Percentiles rank a stretch among this genome's conserved stretches.
Conservation (phyloP, 306 rosid species). For the Pyrus bretschneideri region DNA sequence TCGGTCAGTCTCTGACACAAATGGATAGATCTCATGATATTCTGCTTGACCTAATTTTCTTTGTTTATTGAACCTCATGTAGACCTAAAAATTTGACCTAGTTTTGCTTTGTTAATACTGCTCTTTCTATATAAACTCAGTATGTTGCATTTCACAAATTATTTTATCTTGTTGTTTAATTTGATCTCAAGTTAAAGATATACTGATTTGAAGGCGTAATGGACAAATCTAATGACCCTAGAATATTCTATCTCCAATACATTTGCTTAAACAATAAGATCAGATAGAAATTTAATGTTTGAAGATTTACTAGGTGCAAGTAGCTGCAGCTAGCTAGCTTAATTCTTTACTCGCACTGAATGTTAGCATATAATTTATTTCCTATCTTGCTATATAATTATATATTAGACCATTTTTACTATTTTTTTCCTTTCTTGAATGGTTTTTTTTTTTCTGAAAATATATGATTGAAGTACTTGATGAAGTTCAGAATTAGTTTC, state of each 20-base stretch:
- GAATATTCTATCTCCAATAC: background rate
- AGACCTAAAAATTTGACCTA: constrained; percentile 20
- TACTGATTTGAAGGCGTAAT: background rate
- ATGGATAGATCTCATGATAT: background rate
- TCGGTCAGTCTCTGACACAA: constrained; percentile 12
- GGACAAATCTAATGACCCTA: background rate
- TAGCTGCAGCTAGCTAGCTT: background rate
- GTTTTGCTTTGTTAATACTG: background rate
- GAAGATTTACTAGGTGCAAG: background rate
- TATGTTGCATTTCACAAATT: background rate
- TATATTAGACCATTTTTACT: no score
- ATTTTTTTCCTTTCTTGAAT: no score
- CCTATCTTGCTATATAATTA: background rate
- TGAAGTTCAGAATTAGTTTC: background rate
- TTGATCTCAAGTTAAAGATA: background rate
- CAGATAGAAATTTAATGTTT: background rate
- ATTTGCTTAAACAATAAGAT: background rate
- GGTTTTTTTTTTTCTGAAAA: no score
- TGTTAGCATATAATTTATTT: background rate
- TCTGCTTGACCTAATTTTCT: constrained; percentile 1
- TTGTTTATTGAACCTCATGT: background rate
- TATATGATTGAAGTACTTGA: background rate
- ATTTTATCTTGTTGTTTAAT: background rate
- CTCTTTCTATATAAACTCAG: background rate
- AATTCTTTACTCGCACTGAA: background rate